A percentile compares a stretch with the other conserved stretches of the same genome.
Evolutionary conservation across 78 protist genomes (phyloP).

Genomic region (Dictyostelium brefeldianum): DNA sequence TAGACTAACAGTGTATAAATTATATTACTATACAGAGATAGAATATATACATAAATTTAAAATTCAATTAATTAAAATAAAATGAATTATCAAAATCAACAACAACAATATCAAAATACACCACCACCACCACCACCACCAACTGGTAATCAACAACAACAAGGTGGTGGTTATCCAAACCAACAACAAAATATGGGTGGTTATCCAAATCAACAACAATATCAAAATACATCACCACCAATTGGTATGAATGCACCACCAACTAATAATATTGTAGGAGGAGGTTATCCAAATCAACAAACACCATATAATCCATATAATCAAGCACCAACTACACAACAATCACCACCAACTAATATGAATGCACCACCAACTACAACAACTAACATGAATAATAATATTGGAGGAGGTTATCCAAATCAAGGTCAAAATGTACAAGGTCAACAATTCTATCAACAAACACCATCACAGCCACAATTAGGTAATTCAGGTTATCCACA

Average conservation of each 20-base stretch:
- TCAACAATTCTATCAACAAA: constrained; percentile 35
- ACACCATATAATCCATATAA: background rate
- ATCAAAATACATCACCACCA: background rate
- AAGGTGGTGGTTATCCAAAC: background rate
- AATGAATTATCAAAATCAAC: constrained; percentile 24
- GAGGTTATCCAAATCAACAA: constrained; percentile 15
- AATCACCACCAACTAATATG: background rate
- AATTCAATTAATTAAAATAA: background rate
- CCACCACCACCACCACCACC: background rate
- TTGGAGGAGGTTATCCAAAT: background rate
- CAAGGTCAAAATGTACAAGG: background rate
- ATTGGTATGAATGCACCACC: background rate
- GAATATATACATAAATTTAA: too few species aligned
- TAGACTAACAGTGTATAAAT: too few species aligned
- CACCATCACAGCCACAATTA: constrained; percentile 19
- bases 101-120: background rate
- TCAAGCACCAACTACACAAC: constrained; percentile 2
- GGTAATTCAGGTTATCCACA: background rate
- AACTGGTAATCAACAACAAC: constrained; percentile 32
- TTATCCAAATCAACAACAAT: background rate
- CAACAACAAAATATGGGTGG: constrained; percentile 16
- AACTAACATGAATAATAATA: background rate
- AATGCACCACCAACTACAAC: background rate
- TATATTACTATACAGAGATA: too few species aligned
- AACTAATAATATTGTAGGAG: background rate